Evolutionary conservation across 176 grass and related monocot genomes (phyloP), one percentile per base, ranked within the genome.

Genomic region (Oryza glumipatula): DNA sequence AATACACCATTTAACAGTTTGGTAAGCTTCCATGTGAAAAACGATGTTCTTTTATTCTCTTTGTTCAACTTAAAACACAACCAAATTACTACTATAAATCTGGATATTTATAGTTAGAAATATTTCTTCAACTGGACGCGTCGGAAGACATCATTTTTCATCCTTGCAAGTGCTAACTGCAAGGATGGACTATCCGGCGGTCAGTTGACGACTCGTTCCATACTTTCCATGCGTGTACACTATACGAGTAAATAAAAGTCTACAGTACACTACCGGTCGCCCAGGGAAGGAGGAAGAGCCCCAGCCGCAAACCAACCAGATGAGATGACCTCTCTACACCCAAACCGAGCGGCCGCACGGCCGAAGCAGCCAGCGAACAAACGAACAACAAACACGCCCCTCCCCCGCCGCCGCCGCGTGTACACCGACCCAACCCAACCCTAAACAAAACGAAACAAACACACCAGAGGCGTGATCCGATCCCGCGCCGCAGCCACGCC

Each of bases 381-480:
- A 24, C 12, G 26, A n/a, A 36, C 8, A n/a, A 7, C 35, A 44
- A 17, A 11, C 76, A 26, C 4, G 7, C 7, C 21, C 30, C 30
- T 32, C 30, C 30, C 30, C 2, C 30, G 11, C 23, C 30, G 88
- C 48, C 30, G 88, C 48, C 84, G 68, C 74, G 74, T 73, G 74
- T 74, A 80, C 80, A 36, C 58, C 73, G 1, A 21, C 21, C 22
- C 51, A 2, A 15, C 7, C 52, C 52, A 1, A 5, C 36, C 36
- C 36, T 38, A 11, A 32, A 32, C 30, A 32, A 32, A 32, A 56
- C 4, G 0, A 6, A 17, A 4, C 51, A 54, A 21, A 41, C 39
- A 41, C 39, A 58, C 54, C 7, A 58, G 13, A 49, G 16, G 54
- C 54, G 54, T 23, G 58, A 63, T 23, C n/a, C 21, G 56, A 22